Base-by-base conservation (phyloP, 179 eudicot species). In the Patellifolia procumbens region DNA sequence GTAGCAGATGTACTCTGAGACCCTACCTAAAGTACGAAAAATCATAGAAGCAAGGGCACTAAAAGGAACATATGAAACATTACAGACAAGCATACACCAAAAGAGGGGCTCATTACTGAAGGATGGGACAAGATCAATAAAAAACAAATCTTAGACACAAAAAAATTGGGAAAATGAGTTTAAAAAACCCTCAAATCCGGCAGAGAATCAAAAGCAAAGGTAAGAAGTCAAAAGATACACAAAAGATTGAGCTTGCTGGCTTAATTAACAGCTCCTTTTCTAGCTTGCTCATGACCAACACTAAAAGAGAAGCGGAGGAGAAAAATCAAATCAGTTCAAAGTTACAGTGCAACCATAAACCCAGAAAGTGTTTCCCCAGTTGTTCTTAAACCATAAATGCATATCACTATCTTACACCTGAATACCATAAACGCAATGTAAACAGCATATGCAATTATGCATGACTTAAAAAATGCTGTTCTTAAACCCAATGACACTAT, bases 1-100 rank as follows among this genome's bases (percentile, higher is more conserved):
- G 78, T 73, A 56, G 80, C 67, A 69, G 91, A 78, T 45, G 86
- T 82, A 45, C 68, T 77, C 83, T 83, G 92, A 65, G 90, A 76
- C 70, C 73, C 59, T 45, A 68, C 56, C 73, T 69, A 69, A 15
- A 24, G 9, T n/a, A 20, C 52, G 43, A 1, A 85, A 66, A 69
- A 20, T 35, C n/a, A 76, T 13, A 81, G 6, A 72, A 56, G 35
- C 11, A 70, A 17, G 62, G 28, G 67, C 5, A 31, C 29, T 31
- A 72, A 1, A 32, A 35, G 26, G 22, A 64, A 51, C 32, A 62
- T 37, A 70, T 51, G n/a, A 22, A 32, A 65, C 16, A 77, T 34
- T 28, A 37, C 48, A 37, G 48, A 53, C 75, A 72, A 34, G 65
- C 6, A 52, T 59, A 48, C 26, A 29, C 12, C 9, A 70, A 22